Evolutionary conservation across 768 basidiomycete genomes (phyloP), one percentile per base, ranked within the genome.

Genomic region (Pholiota conissans): DNA sequence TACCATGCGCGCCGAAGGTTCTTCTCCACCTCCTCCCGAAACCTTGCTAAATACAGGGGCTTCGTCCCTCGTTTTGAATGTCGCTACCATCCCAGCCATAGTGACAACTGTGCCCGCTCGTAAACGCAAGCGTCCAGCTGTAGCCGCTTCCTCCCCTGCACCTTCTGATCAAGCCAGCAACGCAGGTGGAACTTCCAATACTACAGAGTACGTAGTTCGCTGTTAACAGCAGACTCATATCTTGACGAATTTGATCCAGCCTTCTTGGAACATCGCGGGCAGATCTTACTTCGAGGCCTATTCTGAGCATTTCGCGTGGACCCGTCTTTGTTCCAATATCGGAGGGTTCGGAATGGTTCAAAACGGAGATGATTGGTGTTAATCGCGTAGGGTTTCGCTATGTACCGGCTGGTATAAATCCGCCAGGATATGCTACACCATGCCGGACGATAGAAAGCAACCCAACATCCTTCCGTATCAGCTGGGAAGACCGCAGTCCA

Each of bases 401-500:
- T 61, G 78, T 84, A 9, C 91, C 91, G 24, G 91, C 91, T 0
- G 91, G 91, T 48, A 84, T 91, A 61, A 80, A 83, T 22, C 81
- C 80, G 0, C 78, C 77, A 8, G 85, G 84, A 14, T 79, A 79
- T 56, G 73, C 77, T 8, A 68, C 83, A 11, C 80, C 89, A 13
- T 93, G 89, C 66, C 84, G 91, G 13, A 89, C 89, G 2, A 93
- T 94, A 65, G 91, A 94, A 73, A 87, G 84, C 65, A 80, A 81
- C 14, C 94, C 94, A 0, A 79, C 82, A 1, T 71, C 73, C 4
- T 88, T 80, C 68, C 82, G 93, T 49, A 83, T 93, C 58, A 87
- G 89, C 67, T 96, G 94, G 94, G 93, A 95, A 70, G 94, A 97
- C 71, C 84, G 95, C 22, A 91, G 87, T 63, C 78, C 88, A 0